Evolutionary conservation across 305 asterid genomes (phyloP), one percentile per base, ranked within the genome.

Genomic region (Rubia tinctorum): DNA sequence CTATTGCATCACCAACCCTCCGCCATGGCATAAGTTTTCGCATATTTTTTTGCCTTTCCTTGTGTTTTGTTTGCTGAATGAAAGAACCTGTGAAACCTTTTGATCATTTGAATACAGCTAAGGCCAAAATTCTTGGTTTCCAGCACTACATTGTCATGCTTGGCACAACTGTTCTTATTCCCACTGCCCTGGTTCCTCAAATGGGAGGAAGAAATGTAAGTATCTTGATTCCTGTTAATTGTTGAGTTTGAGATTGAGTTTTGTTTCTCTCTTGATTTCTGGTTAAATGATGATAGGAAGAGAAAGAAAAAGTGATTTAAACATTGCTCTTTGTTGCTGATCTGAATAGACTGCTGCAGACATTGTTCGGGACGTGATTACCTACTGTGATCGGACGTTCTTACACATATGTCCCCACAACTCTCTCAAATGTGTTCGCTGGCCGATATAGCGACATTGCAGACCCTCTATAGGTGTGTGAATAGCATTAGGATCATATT

Each of bases 131-230:
- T 77, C 96, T 93, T 71, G 98, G 96, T 14, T 93, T 93, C 80
- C 98, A 93, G 65, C 97, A 93, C 91, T 93, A 86, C 80, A 86
- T 91, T 80, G 98, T 93, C 82, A 91, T 93, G 98, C 96, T 93
- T 65, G 98, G 98, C 43, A 86, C 97, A 65, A 93, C 96, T 42
- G 98, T 93, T 56, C 91, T 91, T 63, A 93, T 93, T 25, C 98
- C 97, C 44, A 67, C 97, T 68, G 23, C 80, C 71, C 82, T 91
- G 58, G 91, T 83, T 71, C 92, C 95, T 11, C 98, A 93, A 79
- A 93, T 93, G 96, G 98, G 97, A 49, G 98, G 98, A 76, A 88
- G 90, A 76, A 83, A 82, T 77, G 96, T 90, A 85, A 88, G 87
- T 6, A 40, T 68, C 47, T 6, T 18, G 59, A 53, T 53, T 53